Conservation (phyloP, 2,329 filamentous ascomycete species). For the Teratosphaeria nubilosa region DNA sequence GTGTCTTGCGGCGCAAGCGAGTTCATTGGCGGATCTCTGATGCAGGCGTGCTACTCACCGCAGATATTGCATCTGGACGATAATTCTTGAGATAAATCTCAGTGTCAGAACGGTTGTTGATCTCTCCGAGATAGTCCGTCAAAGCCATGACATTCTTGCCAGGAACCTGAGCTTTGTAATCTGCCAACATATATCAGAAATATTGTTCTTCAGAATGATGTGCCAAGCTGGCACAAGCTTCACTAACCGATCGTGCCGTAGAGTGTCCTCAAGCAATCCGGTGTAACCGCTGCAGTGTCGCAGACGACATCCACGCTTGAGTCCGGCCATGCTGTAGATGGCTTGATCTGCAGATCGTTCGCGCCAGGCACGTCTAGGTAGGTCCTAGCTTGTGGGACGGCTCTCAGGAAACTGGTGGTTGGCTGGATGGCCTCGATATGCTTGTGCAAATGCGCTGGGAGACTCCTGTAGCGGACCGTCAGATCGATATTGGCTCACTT, state of each 20-base stretch:
- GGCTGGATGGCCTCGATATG: conserved; percentile 50
- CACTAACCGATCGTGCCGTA: conserved; percentile 35
- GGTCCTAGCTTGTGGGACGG: background rate
- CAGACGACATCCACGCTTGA: conserved; percentile 19
- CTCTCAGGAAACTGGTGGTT: conserved; percentile 31
- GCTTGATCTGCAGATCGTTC: background rate
- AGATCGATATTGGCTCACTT: background rate
- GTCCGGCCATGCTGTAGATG: background rate
- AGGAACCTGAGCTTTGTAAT: conserved; percentile 36
- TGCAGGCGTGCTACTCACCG: conserved; percentile 9
- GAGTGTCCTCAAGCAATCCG: conserved; percentile 41
- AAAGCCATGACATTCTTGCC: conserved; percentile 34
- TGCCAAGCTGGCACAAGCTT: background rate
- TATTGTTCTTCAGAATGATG: background rate
- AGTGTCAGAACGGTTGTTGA: conserved; percentile 41
- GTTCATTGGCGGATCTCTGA: background rate
- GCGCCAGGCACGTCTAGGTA: background rate
- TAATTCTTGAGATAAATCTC: conserved; percentile 46
- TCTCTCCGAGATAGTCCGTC: conserved; percentile 36
- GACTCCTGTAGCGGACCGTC: background rate
- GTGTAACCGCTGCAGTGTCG: conserved; percentile 35
- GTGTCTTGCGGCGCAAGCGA: too few species aligned
- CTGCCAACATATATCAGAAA: conserved; percentile 3
- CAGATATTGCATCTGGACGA: conserved; percentile 44
- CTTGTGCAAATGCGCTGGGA: conserved; percentile 45